Base-by-base conservation (phyloP, 306 rosid species). In the Lathyrus oleraceus region DNA sequence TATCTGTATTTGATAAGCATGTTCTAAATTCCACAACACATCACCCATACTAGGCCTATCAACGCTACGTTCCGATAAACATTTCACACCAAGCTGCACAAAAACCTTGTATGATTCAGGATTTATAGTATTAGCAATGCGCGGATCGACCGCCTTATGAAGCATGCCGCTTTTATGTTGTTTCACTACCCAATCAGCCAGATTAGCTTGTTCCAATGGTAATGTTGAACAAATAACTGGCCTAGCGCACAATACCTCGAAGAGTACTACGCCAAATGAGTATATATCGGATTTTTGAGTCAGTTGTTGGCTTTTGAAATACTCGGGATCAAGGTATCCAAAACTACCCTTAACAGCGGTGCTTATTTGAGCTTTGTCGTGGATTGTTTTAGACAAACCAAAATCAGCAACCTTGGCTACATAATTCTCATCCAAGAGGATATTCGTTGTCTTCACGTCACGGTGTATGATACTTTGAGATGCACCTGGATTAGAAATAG, bases 281-380 rank as follows among this genome's bases (percentile, higher is more conserved):
- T 90, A 93, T 6, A 93, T 79, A 61, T 93, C 94, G 1, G 96
- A 90, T 80, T 93, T 93, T 13, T 93, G 87, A 0, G 96, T 93
- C 0, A 93, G 77, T 12, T 90, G 87, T 39, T 88, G 96, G 14
- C 86, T 78, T 52, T 85, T 85, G 44, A 82, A 93, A 72, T 93
- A 90, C 58, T 90, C 91, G 2, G 96, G 98, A 67, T 93, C 98
- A 17, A 93, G 88, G 72, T 93, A 93, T 1, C 98, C 98, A 42
- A 93, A 84, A 67, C 98, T 93, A 0, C 97, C 98, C 78, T 93
- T 93, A 79, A 93, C 97, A 0, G 91, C 96, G 15, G 98, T 93
- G 85, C 91, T 93, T 1, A 93, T 93, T 51, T 90, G 89, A 2
- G 91, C 72, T 62, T 85, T 81, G 17, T 88, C 97, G 5, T 89